phyloP scores from a whole-genome alignment of 2,329 filamentous ascomycete genomes.

The Arthrobotrys megalospora region DNA sequence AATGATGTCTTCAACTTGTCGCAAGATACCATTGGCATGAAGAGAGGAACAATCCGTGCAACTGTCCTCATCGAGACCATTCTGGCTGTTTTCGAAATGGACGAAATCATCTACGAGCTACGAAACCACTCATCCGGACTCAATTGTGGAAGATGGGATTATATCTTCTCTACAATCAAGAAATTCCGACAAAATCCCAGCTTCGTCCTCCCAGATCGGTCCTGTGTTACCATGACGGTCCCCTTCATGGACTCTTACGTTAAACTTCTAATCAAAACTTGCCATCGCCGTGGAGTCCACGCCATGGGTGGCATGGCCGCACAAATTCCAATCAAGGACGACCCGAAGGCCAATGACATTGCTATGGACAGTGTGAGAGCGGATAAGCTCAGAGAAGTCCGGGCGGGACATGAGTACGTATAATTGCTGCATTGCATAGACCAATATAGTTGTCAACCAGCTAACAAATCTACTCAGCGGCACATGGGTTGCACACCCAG shows the following conservation, averaged over 20 bases:
- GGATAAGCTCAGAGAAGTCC: constrained; percentile 96
- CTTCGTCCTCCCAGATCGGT: constrained; percentile 94
- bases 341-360: constrained; percentile 88
- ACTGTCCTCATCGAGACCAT: constrained; percentile 99
- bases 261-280: constrained; percentile 97
- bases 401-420: constrained; percentile 87
- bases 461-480: constrained; percentile 63
- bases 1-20: constrained; percentile 97
- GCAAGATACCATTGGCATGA: constrained; percentile 92
- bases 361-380: constrained; percentile 94
- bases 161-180: constrained; percentile 99
- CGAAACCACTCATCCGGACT: constrained; percentile 95
- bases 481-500: constrained; percentile 97
- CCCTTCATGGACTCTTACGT: constrained; percentile 99
- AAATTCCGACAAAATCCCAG: constrained; percentile 95
- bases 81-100: constrained; percentile 98
- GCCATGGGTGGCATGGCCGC: constrained; percentile 99
- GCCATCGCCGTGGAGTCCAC: constrained; percentile 95
- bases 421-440: constrained; percentile 6
- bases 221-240: constrained; percentile 94
- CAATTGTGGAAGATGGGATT: constrained; percentile 99
- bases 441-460: neutral
- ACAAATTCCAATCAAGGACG: constrained; percentile 98
- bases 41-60: constrained; percentile 90
- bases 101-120: constrained; percentile 99